Evolutionary conservation across 2,329 filamentous ascomycete genomes (phyloP), one percentile per base, ranked within the genome.

Genomic region (Colletotrichum tabaci): DNA sequence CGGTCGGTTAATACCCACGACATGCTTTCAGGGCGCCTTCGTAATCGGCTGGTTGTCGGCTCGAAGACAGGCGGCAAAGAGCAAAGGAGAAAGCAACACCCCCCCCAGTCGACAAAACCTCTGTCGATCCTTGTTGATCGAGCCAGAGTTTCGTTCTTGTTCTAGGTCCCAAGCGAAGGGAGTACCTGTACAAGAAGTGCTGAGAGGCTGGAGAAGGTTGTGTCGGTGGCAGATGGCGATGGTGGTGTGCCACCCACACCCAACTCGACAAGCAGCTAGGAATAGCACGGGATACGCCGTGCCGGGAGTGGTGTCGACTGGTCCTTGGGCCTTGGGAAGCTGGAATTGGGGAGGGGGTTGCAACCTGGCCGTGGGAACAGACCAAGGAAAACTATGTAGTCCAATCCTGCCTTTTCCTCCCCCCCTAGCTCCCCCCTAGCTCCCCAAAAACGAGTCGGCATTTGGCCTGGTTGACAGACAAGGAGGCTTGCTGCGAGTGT

Each of bases 251-350:
- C 30, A 40, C 21, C 23, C 30, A 30, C 30, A 8, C 30, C 30
- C 30, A 30, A 30, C 30, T 8, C 50, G 18, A 30, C 35, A 56
- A 7, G 64, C 57, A 7, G 64, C 57, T 67, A 62, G 68, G 57
- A 71, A 67, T 67, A 71, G 57, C 64, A 67, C 64, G 68, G 64
- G 42, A 66, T 23, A 38, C 44, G 38, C 57, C 50, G 68, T 50
- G 62, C 49, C 64, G 64, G 64, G 35, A 21, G 38, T 62, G 46
- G 64, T 61, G 47, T 40, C 30, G n/a, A 61, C 30, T 61, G 13
- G 58, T 23, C 50, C 23, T n/a, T 16, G 53, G 53, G 35, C 12
- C n/a, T 3, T 26, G n/a, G 47, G 21, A 26, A 50, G 47, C 21
- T 56, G 53, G 18, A 10, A 18, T 35, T 38, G 23, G 26, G 52